A percentile compares a stretch with the other conserved stretches of the same genome.
Evolutionary conservation across 2,329 filamentous ascomycete genomes (phyloP).

Genomic region (Fusarium protoensiforme): DNA sequence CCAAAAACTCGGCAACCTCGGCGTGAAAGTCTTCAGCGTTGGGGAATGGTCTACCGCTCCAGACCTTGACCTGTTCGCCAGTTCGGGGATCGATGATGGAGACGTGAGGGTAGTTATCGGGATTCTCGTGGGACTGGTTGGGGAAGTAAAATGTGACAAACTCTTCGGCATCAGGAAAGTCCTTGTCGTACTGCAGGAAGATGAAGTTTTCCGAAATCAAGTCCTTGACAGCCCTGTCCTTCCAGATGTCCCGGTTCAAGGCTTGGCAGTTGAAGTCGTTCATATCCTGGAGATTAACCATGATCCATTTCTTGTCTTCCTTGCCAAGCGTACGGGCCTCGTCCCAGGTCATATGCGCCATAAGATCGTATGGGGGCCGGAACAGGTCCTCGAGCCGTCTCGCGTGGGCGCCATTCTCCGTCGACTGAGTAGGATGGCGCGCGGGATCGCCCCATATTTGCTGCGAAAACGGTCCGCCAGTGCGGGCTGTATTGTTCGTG

Average conservation of each 20-base stretch:
- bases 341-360: conserved; percentile 84
- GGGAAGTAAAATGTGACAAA: conserved; percentile 93
- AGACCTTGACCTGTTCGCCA: conserved; percentile 96
- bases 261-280: conserved; percentile 95
- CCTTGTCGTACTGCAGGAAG: conserved; percentile 93
- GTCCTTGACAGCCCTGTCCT: conserved; percentile 81
- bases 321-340: conserved; percentile 87
- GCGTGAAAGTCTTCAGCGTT: conserved; percentile 84
- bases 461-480: conserved; percentile 52
- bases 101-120: conserved; percentile 95
- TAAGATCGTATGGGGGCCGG: conserved; percentile 90
- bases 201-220: conserved; percentile 92
- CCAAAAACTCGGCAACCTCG: conserved; percentile 95
- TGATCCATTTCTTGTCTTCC: conserved; percentile 89
- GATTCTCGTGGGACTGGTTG: conserved; percentile 75
- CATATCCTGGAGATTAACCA: conserved; percentile 95
- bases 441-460: conserved; percentile 51
- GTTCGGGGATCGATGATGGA: conserved; percentile 95
- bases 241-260: conserved; percentile 96
- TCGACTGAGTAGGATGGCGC: conserved; percentile 31
- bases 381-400: conserved; percentile 90
- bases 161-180: conserved; percentile 79
- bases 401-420: conserved; percentile 72
- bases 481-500: conserved; percentile 28
- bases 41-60: conserved; percentile 87